Conservation (phyloP, 257 asterid genomes). For the Gentiana straminea region DNA sequence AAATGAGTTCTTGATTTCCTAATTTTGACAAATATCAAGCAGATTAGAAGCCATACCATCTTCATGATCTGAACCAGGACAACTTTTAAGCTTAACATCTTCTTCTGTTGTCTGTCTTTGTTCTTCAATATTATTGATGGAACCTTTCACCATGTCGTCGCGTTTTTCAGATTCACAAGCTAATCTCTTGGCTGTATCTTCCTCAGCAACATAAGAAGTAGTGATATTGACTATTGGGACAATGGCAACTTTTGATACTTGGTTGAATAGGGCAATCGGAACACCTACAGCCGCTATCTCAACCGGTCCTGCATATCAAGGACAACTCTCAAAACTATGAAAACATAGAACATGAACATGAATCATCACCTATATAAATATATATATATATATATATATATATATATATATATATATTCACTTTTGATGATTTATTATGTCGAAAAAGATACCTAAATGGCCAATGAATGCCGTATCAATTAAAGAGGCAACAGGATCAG, state of each 20-base stretch:
- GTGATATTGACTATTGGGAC: slow-evolving; percentile 94
- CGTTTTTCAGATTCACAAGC: slow-evolving; percentile 12
- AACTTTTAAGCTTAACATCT: slow-evolving; percentile 9
- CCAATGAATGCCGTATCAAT: slow-evolving; percentile 87
- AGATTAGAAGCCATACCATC: not conserved
- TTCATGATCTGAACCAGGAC: slow-evolving; percentile 9
- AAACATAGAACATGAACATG: no score
- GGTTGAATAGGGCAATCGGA: slow-evolving; percentile 76
- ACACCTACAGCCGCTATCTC: slow-evolving; percentile 92
- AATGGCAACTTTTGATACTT: slow-evolving; percentile 78
- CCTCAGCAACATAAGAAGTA: slow-evolving; percentile 94
- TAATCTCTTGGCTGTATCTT: slow-evolving; percentile 49
- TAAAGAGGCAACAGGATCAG: slow-evolving; percentile 89
- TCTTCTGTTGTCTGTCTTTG: slow-evolving; percentile 4
- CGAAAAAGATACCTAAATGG: slow-evolving; percentile 46
- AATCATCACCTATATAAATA: no score
- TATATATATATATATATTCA: not conserved
- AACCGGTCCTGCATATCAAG: slow-evolving; percentile 43
- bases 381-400: no score
- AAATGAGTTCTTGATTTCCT: not conserved
- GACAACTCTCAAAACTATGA: no score
- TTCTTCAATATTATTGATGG: slow-evolving; percentile 7
- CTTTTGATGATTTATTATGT: not conserved
- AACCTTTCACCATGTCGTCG: slow-evolving; percentile 19
- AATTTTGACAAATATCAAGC: not conserved